Conservation (phyloP, 2,329 filamentous ascomycete genomes). For the Alternaria postmessia region DNA sequence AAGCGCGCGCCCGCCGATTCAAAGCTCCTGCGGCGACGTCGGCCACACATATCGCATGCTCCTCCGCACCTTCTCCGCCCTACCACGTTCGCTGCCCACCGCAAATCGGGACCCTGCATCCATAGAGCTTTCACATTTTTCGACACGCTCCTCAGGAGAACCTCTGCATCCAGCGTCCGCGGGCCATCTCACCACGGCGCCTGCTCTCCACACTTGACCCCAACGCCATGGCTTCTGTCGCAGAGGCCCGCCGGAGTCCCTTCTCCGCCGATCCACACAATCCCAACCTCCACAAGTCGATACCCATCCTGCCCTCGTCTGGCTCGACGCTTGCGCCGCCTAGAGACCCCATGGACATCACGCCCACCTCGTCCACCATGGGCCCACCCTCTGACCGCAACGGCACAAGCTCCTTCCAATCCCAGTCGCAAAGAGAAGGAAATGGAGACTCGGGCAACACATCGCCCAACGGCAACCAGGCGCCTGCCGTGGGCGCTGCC, state of each 20-base stretch:
- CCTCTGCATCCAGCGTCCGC: background rate
- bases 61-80: constrained; percentile 21
- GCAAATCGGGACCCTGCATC: constrained; percentile 19
- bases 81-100: constrained; percentile 10
- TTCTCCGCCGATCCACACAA: constrained; percentile 54
- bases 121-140: constrained; percentile 9
- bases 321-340: constrained; percentile 54
- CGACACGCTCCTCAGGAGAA: constrained; percentile 8
- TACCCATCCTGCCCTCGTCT: constrained; percentile 61
- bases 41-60: constrained; percentile 25
- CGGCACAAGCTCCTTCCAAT: constrained; percentile 19
- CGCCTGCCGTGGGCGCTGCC: constrained; percentile 63
- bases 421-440: constrained; percentile 25
- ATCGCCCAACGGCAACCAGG: constrained; percentile 51
- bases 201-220: constrained; percentile 15
- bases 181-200: constrained; percentile 18
- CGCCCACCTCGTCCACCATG: constrained; percentile 53
- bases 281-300: constrained; percentile 58
- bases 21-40: constrained; percentile 16
- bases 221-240: constrained; percentile 54
- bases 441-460: constrained; percentile 42
- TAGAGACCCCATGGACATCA: constrained; percentile 65
- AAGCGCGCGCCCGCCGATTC: constrained; percentile 7
- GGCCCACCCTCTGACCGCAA: constrained; percentile 60
- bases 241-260: constrained; percentile 56